Conservation (phyloP, 352 stramenopile species). For the Globisporangium paroecandrum region DNA sequence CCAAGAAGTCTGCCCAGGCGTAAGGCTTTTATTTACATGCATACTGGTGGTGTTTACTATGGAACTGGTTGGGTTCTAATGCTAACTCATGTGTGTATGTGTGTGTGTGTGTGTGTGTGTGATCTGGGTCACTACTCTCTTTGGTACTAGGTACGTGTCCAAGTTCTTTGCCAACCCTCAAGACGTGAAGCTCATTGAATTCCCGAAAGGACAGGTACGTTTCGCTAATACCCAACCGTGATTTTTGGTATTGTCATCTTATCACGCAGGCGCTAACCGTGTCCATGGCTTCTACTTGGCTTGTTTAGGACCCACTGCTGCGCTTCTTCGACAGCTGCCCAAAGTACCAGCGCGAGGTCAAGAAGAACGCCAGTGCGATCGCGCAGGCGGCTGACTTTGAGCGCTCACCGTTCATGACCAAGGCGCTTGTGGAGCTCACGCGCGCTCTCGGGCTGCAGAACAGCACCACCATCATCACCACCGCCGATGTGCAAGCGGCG, state of each 20-base stretch:
- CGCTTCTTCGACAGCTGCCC: constrained; percentile 72
- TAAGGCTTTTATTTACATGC: constrained; percentile 21
- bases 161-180: constrained; percentile 58
- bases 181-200: constrained; percentile 48
- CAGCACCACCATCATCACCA: constrained; percentile 23
- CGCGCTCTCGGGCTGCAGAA: constrained; percentile 36
- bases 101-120: not conserved
- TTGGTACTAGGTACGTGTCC: constrained; percentile 36
- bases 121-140: not conserved
- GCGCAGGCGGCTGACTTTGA: constrained; percentile 40
- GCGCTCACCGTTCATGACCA: constrained; percentile 29
- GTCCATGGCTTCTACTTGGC: not conserved
- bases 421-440: constrained; percentile 27
- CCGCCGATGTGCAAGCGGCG: constrained; percentile 38
- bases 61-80: no score
- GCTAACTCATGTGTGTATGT: no score
- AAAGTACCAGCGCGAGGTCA: constrained; percentile 53
- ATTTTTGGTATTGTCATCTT: not conserved
- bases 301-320: constrained; percentile 40
- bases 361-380: constrained; percentile 44
- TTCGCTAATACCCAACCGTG: not conserved
- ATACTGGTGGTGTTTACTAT: not conserved
- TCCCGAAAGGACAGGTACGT: constrained; percentile 20
- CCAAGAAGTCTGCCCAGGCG: constrained; percentile 54
- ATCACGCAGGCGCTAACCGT: not conserved